phyloP scores from a whole-genome alignment of 495 filamentous ascomycete genomes.

The Symbiotaphrina buchneri region DNA sequence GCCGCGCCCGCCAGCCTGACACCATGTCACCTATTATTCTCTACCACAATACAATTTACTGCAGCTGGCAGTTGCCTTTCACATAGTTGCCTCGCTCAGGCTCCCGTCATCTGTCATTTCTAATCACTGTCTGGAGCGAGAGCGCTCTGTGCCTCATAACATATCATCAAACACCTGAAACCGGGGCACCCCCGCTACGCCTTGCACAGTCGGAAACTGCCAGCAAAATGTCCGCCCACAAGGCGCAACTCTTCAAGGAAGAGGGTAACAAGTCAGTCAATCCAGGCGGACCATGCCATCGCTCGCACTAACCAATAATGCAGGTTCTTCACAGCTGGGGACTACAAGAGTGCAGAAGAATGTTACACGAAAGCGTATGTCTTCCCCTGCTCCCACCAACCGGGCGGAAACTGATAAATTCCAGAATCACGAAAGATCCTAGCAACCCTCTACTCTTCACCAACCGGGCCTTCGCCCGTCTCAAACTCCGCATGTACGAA shows the following conservation, averaged over 20 bases:
- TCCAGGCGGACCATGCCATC: not conserved
- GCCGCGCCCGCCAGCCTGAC: too few relatives aligned
- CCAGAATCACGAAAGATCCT: slow-evolving; percentile 33
- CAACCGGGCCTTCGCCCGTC: slow-evolving; percentile 72
- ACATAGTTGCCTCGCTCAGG: too few relatives aligned
- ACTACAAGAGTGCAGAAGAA: slow-evolving; percentile 53
- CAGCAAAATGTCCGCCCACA: slow-evolving; percentile 4
- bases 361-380: slow-evolving; percentile 72
- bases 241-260: slow-evolving; percentile 23
- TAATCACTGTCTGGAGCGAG: too few relatives aligned
- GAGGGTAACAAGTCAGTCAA: slow-evolving; percentile 29
- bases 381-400: slow-evolving; percentile 1
- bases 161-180: too few relatives aligned
- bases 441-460: slow-evolving; percentile 47
- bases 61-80: too few relatives aligned
- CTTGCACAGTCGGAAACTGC: too few relatives aligned
- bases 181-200: too few relatives aligned
- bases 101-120: too few relatives aligned
- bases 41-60: too few relatives aligned
- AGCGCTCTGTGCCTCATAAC: too few relatives aligned
- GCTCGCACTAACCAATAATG: not conserved
- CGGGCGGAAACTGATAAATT: not conserved
- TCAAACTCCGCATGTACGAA: slow-evolving; percentile 49
- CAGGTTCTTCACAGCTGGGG: slow-evolving; percentile 37
- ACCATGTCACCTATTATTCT: too few relatives aligned